Evolutionary conservation across 2,329 filamentous ascomycete species (phyloP), one percentile per base, ranked within the genome.

Genomic region (Colletotrichum tabaci): DNA sequence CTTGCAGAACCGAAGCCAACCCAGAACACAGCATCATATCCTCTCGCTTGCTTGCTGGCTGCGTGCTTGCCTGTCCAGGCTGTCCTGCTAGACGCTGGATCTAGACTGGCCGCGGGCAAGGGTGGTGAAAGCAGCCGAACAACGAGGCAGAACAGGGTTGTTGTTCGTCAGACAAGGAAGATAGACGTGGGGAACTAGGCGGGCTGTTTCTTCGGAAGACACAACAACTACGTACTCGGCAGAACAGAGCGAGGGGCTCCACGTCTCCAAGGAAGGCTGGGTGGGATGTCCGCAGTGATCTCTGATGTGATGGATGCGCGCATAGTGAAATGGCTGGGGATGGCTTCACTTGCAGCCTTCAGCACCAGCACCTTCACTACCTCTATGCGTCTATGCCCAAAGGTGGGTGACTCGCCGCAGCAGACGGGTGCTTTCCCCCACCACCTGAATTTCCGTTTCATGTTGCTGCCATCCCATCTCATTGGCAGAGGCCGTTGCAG

Each of bases 301-400:
- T 63, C 6, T 63, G 65, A 64, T 63, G 44, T 23, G 46, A 38
- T 57, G 58, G 42, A 30, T n/a, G 12, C 49, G 52, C 62, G 64
- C 49, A 63, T 58, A 55, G 61, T 44, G 6, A 23, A 42, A 68
- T 71, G 68, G 68, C 68, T 71, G 68, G 68, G 65, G 67, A 68
- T 68, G 58, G 65, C 68, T 42, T 71, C 68, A 71, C 64, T 68
- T 42, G 42, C 64, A 52, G 40, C 61, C 44, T 26, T 9, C 35
- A 47, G 52, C 21, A 42, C 30, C 30, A 30, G 4, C 56, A 3
- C 30, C 12, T 13, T 30, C 30, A n/a, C 5, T 38, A 18, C 44
- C 44, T 46, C 7, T 30, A 30, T 30, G 30, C 30, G 16, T 53
- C 50, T 55, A 2, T 21, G 21, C n/a, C 30, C 30, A 30, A 30